A percentile compares a stretch with the other conserved stretches of the same genome.
These are phyloP conservation scores for Oryza brachyantha DNA, from an alignment of 176 grass and related monocot species.

Conservation along the genomic window DNA sequence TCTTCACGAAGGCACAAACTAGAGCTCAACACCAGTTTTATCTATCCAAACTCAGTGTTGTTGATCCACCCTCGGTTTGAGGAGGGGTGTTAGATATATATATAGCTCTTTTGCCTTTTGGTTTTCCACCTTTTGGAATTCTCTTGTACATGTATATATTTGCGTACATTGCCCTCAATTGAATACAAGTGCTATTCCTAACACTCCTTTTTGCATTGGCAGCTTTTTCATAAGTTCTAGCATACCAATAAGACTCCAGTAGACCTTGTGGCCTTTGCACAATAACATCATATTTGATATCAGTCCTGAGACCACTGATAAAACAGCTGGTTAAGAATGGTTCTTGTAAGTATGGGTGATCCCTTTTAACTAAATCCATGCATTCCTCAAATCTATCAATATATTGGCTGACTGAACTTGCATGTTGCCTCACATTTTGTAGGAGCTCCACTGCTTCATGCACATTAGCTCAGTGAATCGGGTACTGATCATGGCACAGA, in stretches of 20 bases:
- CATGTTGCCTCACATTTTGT: not conserved
- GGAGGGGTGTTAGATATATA: no score
- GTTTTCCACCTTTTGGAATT: no score
- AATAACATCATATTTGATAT: no score
- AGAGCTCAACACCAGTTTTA: no score
- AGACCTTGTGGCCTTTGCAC: not conserved
- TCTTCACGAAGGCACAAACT: no score
- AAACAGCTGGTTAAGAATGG: not conserved
- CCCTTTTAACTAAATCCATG: not conserved
- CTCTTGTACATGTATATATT: no score
- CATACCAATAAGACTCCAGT: not conserved
- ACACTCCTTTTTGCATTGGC: not conserved
- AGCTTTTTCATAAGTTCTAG: not conserved
- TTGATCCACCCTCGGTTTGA: no score
- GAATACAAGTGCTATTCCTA: no score
- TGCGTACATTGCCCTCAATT: no score
- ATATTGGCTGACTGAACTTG: not conserved
- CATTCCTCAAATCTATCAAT: not conserved
- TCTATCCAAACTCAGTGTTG: no score
- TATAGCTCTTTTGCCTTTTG: no score
- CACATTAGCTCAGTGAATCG: not conserved
- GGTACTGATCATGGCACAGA: no score
- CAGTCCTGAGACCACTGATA: not conserved
- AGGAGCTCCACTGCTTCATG: not conserved
- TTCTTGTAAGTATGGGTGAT: not conserved